A percentile compares a stretch with the other conserved stretches of the same genome.
Conservation (phyloP, 148 eudicot genomes). For the Camellia lanceoleosa region DNA sequence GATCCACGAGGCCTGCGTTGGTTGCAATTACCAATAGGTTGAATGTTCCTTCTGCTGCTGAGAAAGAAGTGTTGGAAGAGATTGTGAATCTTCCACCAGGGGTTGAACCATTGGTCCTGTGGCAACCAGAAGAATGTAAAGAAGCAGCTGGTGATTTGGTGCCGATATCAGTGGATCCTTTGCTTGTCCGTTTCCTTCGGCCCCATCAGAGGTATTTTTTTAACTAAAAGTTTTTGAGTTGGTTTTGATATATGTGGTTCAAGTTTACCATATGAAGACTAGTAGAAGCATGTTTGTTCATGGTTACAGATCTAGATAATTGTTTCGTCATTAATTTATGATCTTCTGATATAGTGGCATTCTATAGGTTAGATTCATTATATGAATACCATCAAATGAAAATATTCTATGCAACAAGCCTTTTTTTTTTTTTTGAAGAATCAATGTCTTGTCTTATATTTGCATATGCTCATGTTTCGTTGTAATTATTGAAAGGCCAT, state of each 20-base stretch:
- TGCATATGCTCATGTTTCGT: not conserved
- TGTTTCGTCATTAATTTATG: not conserved
- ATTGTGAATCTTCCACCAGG: constrained; percentile 58
- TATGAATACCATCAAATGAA: not conserved
- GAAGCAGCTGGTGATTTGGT: constrained; percentile 29
- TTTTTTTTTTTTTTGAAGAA: too few species aligned
- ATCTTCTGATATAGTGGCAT: not conserved
- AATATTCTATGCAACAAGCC: not conserved
- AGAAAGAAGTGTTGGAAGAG: constrained; percentile 48
- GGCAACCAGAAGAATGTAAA: constrained; percentile 70
- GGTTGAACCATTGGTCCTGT: constrained; percentile 79
- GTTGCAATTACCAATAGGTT: constrained; percentile 40
- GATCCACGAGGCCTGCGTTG: constrained; percentile 49
- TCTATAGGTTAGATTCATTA: not conserved
- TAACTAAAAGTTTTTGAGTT: not conserved
- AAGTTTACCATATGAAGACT: not conserved
- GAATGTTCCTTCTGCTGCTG: constrained; percentile 29
- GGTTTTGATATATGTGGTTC: not conserved
- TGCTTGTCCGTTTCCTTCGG: constrained; percentile 88
- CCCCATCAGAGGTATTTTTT: constrained; percentile 89
- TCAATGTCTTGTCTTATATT: not conserved
- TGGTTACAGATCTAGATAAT: not conserved
- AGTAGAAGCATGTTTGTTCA: not conserved
- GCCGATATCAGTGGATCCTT: constrained; percentile 60
- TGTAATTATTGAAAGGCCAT: constrained; percentile 11